Percentiles rank a stretch among this genome's conserved stretches.
These are phyloP conservation scores for Basidioascus undulatus DNA, from an alignment of 768 basidiomycete genomes.

Conservation along the genomic window DNA sequence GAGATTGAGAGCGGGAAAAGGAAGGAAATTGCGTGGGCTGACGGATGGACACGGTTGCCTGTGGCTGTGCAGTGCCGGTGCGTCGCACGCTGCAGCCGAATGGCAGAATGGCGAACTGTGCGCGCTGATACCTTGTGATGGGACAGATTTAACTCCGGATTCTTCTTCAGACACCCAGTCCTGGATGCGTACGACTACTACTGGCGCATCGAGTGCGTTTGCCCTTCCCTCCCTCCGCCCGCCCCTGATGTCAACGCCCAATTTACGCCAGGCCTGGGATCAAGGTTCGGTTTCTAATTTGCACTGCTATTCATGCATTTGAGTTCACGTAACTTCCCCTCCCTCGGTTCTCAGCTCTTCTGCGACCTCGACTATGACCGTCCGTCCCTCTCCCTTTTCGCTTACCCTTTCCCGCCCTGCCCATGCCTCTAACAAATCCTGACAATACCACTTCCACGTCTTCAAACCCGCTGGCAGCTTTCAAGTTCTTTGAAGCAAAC, in stretches of 20 bases:
- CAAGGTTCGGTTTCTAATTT: too few relatives aligned
- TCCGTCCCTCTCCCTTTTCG: conserved; percentile 5
- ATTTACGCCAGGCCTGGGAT: too few relatives aligned
- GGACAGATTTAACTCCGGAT: conserved; percentile 44
- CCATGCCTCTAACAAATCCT: background rate
- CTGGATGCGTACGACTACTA: conserved; percentile 59
- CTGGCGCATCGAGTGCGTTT: conserved; percentile 84
- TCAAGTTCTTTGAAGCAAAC: conserved; percentile 55
- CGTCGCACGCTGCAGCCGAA: background rate
- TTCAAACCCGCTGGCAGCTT: conserved; percentile 29
- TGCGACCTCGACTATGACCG: conserved; percentile 37
- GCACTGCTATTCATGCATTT: too few relatives aligned
- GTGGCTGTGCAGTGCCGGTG: too few relatives aligned
- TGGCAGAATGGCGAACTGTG: background rate
- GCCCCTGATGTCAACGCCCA: too few relatives aligned
- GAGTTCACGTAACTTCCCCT: too few relatives aligned
- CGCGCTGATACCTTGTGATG: conserved; percentile 19
- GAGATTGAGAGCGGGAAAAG: background rate
- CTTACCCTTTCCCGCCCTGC: background rate
- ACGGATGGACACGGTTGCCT: too few relatives aligned
- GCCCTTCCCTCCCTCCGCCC: too few relatives aligned
- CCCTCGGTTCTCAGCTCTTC: too few relatives aligned
- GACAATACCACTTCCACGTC: background rate
- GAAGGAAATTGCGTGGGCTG: background rate
- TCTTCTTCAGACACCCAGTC: conserved; percentile 62